Percentiles rank a stretch among this genome's conserved stretches.
Conservation (phyloP, 2,329 filamentous ascomycete genomes). For the Aureobasidium sp. region DNA sequence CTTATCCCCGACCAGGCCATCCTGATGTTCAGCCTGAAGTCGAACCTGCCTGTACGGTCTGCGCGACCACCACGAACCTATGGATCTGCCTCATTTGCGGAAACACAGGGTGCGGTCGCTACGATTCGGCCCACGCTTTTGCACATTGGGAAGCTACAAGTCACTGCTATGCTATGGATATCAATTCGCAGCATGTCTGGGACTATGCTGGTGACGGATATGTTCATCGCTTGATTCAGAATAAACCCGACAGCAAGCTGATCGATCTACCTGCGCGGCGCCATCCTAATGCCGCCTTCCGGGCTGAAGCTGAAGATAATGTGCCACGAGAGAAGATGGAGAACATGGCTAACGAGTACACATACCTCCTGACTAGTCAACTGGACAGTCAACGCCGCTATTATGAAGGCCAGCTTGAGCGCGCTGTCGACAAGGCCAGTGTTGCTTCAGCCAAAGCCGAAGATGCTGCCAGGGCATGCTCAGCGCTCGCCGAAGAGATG, state of each 20-base stretch:
- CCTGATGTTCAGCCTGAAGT: constrained; percentile 33
- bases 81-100: constrained; percentile 97
- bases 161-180: constrained; percentile 87
- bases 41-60: constrained; percentile 71
- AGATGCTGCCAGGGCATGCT: constrained; percentile 45
- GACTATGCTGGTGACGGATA: constrained; percentile 94
- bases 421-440: constrained; percentile 80
- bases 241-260: constrained; percentile 85
- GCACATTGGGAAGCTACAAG: constrained; percentile 84
- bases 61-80: constrained; percentile 70
- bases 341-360: constrained; percentile 87
- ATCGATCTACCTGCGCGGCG: constrained; percentile 68
- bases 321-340: constrained; percentile 64
- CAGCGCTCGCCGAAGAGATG: constrained; percentile 43
- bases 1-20: constrained; percentile 25
- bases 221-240: constrained; percentile 89
- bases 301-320: constrained; percentile 48
- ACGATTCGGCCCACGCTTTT: constrained; percentile 88
- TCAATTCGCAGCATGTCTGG: constrained; percentile 93
- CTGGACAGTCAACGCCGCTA: constrained; percentile 88
- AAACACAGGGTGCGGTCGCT: constrained; percentile 84
- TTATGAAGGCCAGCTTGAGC: constrained; percentile 85
- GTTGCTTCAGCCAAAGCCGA: constrained; percentile 62
- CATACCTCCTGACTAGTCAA: constrained; percentile 84
- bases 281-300: constrained; percentile 30